These are phyloP conservation scores for Alternaria triticimaculans DNA, from an alignment of 2,329 filamentous ascomycete species.

Conservation along the genomic window DNA sequence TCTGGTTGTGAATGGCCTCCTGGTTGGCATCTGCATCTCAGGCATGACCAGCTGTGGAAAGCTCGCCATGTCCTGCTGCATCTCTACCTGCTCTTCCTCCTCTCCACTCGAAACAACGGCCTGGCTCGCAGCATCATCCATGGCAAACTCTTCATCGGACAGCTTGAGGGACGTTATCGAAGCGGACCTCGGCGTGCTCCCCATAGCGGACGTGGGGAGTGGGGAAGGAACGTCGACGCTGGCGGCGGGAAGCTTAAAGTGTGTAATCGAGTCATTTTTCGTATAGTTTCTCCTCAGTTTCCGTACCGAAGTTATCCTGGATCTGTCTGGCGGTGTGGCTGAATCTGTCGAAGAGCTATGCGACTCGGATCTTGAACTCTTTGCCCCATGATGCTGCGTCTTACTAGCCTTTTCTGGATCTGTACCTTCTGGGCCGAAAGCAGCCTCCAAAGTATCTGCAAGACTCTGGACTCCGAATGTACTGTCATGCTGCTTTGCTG, in stretches of 20 bases:
- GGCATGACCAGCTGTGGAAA: conserved; percentile 94
- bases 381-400: conserved; percentile 42
- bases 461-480: conserved; percentile 66
- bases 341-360: conserved; percentile 30
- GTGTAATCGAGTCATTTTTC: conserved; percentile 26
- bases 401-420: conserved; percentile 33
- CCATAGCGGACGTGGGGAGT: conserved; percentile 57
- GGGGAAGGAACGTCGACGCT: conserved; percentile 47
- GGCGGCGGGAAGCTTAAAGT: conserved; percentile 31
- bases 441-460: conserved; percentile 58
- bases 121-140: conserved; percentile 64
- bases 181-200: conserved; percentile 66
- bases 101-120: conserved; percentile 62
- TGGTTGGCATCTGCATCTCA: conserved; percentile 86
- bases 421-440: conserved; percentile 43
- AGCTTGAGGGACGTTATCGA: conserved; percentile 65
- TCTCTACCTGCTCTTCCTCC: conserved; percentile 56
- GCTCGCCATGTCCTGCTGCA: conserved; percentile 42
- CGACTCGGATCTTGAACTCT: conserved; percentile 26
- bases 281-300: conserved; percentile 33
- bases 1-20: conserved; percentile 86
- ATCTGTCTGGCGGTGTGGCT: conserved; percentile 25
- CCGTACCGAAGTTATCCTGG: conserved; percentile 25
- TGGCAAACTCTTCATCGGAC: conserved; percentile 63
- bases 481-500: conserved; percentile 47